Evolutionary conservation across 768 basidiomycete species (phyloP).

Genomic region (Gloeophyllum trabeum): DNA sequence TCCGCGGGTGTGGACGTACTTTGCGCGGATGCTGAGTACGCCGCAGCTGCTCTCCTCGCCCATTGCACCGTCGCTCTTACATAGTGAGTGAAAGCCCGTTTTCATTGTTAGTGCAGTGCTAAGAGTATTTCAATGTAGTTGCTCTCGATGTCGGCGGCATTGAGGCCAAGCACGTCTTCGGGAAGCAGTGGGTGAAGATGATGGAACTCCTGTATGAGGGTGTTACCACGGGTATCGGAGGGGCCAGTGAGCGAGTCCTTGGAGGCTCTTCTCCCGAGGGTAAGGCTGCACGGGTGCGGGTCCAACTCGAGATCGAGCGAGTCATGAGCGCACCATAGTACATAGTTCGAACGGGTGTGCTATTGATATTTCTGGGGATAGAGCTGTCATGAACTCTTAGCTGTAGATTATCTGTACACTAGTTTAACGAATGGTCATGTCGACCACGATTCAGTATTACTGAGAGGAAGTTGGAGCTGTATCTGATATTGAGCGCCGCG

Average conservation of each 20-base stretch:
- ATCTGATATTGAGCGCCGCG: too few species aligned
- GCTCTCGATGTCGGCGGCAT: slow-evolving; percentile 62
- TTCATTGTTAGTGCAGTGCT: slow-evolving; percentile 1
- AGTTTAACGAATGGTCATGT: too few species aligned
- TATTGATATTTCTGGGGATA: too few species aligned
- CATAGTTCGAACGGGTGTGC: too few species aligned
- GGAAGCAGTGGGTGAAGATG: slow-evolving; percentile 71
- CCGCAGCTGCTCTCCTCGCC: slow-evolving; percentile 39
- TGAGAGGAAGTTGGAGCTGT: too few species aligned
- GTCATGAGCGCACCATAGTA: too few species aligned
- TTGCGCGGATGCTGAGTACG: slow-evolving; percentile 49
- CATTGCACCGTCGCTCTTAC: slow-evolving; percentile 57
- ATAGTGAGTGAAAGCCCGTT: slow-evolving; percentile 56
- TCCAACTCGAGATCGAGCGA: slow-evolving; percentile 55
- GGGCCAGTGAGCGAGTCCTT: slow-evolving; percentile 28
- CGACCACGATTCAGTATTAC: too few species aligned
- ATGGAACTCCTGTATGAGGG: slow-evolving; percentile 56
- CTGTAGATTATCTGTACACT: too few species aligned
- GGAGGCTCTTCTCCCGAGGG: slow-evolving; percentile 55
- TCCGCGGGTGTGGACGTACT: slow-evolving; percentile 62
- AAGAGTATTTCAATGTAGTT: slow-evolving; percentile 26
- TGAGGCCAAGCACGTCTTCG: slow-evolving; percentile 53
- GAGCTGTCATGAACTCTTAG: too few species aligned
- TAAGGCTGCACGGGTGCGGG: slow-evolving; percentile 49
- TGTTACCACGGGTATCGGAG: slow-evolving; percentile 40